phyloP scores from a whole-genome alignment of 2,329 filamentous ascomycete species.

The Aphanocladium album region DNA sequence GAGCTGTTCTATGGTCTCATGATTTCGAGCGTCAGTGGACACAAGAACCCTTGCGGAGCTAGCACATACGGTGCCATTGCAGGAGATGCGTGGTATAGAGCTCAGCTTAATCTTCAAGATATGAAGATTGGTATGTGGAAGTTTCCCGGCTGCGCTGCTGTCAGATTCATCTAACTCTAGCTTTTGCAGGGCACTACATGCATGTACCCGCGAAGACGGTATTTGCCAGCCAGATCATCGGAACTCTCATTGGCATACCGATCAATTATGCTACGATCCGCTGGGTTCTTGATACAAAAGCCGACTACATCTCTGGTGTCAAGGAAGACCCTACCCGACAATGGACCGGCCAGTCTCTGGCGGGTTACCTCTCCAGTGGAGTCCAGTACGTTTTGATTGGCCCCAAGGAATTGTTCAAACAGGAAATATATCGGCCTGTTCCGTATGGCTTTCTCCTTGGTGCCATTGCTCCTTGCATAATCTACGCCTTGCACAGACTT shows the following conservation, averaged over 20 bases:
- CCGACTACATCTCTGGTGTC: conserved; percentile 47
- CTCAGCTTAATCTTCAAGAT: conserved; percentile 55
- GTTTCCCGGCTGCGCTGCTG: background rate
- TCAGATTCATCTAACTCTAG: background rate
- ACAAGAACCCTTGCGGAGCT: conserved; percentile 54
- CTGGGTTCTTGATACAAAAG: conserved; percentile 54
- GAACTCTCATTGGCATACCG: conserved; percentile 52
- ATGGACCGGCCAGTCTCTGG: conserved; percentile 55
- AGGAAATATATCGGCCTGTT: conserved; percentile 42
- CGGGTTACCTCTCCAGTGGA: conserved; percentile 47
- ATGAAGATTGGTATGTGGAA: conserved; percentile 48
- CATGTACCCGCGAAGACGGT: conserved; percentile 54
- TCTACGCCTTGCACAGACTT: conserved; percentile 46
- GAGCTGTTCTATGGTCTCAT: conserved; percentile 57
- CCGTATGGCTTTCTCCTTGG: conserved; percentile 52
- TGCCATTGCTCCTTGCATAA: conserved; percentile 37
- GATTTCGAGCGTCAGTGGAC: conserved; percentile 44
- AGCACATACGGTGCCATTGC: conserved; percentile 54
- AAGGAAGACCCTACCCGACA: conserved; percentile 51
- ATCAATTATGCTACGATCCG: conserved; percentile 58
- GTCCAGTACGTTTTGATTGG: conserved; percentile 57
- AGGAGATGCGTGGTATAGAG: conserved; percentile 57
- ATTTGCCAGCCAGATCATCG: conserved; percentile 58
- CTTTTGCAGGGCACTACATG: conserved; percentile 47
- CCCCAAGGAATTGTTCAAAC: conserved; percentile 43